Percentiles rank a stretch among this genome's conserved stretches.
Conservation (phyloP, 1,139 yeast genomes). For the Suhomyces anneliseae region DNA sequence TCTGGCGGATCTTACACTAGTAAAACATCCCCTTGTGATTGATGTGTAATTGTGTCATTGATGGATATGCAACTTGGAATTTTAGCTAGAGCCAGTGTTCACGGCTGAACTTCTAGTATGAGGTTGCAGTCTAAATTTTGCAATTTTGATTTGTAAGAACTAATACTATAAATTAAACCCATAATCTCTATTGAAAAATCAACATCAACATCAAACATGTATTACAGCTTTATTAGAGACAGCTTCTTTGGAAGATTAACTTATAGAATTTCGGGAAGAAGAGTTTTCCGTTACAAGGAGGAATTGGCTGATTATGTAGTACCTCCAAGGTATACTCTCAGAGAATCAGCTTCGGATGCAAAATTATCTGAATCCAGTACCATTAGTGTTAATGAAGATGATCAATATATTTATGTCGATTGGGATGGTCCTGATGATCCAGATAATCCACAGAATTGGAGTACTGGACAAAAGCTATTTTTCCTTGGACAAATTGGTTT, state of each 20-base stretch:
- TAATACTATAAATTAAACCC: background rate
- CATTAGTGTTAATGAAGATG: background rate
- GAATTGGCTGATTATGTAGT: constrained; percentile 31
- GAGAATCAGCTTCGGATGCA: background rate
- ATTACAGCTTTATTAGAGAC: constrained; percentile 25
- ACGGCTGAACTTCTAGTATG: no score
- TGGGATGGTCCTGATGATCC: constrained; percentile 57
- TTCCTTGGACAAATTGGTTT: constrained; percentile 41
- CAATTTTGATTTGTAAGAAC: background rate
- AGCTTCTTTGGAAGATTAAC: constrained; percentile 34
- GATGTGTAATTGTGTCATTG: no score
- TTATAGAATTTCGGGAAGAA: constrained; percentile 33
- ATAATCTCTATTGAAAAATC: no score
- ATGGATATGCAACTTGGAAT: no score
- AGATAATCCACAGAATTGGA: constrained; percentile 60
- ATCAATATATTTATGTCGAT: constrained; percentile 15
- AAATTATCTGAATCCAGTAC: background rate
- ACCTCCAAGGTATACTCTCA: constrained; percentile 29
- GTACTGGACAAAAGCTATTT: constrained; percentile 33
- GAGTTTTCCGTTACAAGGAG: constrained; percentile 29
- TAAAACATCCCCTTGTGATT: no score
- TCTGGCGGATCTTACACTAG: no score
- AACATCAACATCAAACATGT: background rate
- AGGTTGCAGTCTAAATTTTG: no score
- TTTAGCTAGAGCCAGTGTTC: no score